Evolutionary conservation across 805 yeast species (phyloP).

Genomic region (Cyberlindnera maclurae): DNA sequence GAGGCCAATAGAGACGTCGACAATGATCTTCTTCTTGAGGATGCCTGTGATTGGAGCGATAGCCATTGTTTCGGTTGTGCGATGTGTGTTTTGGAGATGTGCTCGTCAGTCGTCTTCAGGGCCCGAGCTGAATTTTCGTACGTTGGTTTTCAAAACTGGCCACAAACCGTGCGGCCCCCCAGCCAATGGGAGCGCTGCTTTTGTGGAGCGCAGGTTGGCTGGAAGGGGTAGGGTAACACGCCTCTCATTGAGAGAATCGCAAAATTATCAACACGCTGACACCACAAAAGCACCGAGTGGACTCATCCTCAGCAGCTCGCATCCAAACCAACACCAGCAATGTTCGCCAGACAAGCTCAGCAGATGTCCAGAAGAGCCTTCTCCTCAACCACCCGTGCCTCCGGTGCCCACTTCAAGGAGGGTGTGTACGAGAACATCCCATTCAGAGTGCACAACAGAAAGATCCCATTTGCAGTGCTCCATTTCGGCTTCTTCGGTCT

Average conservation of each 20-base stretch:
- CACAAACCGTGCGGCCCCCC: no score
- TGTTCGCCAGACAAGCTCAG: slow-evolving; percentile 25
- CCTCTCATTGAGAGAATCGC: no score
- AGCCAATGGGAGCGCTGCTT: no score
- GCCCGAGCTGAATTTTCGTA: no score
- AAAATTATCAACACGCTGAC: no score
- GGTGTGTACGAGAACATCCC: slow-evolving; percentile 93
- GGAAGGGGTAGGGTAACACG: no score
- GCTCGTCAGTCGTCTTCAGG: no score
- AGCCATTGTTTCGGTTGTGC: slow-evolving; percentile 32
- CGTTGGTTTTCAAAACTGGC: no score
- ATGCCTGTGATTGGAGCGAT: slow-evolving; percentile 83
- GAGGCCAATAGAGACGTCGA: slow-evolving; percentile 71
- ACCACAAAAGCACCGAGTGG: no score
- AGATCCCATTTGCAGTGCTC: slow-evolving; percentile 76
- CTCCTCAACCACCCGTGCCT: slow-evolving; percentile 37
- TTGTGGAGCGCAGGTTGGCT: no score
- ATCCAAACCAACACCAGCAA: slow-evolving; percentile 2
- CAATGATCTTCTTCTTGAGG: slow-evolving; percentile 70
- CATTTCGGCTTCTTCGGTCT: slow-evolving; percentile 74
- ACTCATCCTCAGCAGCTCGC: no score
- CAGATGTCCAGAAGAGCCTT: slow-evolving; percentile 26
- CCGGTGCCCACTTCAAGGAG: slow-evolving; percentile 50
- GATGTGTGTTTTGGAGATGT: no score
- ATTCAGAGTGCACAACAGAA: slow-evolving; percentile 89